A percentile compares a stretch with the other conserved stretches of the same genome.
These are phyloP conservation scores for Fusarium tuaranense DNA, from an alignment of 2,329 filamentous ascomycete species.

Conservation along the genomic window DNA sequence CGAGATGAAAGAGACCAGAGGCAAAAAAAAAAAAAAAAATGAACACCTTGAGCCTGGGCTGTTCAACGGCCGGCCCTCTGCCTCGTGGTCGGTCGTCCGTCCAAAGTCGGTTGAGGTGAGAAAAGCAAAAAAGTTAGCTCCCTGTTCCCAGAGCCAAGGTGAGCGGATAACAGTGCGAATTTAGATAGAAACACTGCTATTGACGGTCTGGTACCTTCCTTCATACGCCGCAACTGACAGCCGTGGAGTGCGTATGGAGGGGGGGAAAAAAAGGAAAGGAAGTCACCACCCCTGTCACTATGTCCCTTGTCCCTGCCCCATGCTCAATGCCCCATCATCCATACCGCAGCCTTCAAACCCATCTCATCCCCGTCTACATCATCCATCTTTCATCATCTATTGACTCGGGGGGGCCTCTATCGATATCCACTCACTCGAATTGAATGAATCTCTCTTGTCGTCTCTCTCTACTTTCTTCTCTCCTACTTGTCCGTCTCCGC, in stretches of 20 bases:
- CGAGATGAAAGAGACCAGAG: neutral
- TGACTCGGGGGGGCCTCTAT: neutral
- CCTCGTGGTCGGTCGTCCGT: neutral
- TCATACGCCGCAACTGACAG: slow-evolving; percentile 39
- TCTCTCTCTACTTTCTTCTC: neutral
- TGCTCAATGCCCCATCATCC: slow-evolving; percentile 43
- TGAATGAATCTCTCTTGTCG: slow-evolving; percentile 4
- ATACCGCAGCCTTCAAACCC: slow-evolving; percentile 21
- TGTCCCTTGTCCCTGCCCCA: slow-evolving; percentile 43
- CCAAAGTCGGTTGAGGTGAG: neutral
- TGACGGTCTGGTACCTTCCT: slow-evolving; percentile 18
- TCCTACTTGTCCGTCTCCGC: slow-evolving; percentile 4
- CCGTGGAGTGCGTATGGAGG: slow-evolving; percentile 26
- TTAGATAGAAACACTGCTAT: slow-evolving; percentile 2
- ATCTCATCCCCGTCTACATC: slow-evolving; percentile 31
- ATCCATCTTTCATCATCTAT: slow-evolving; percentile 33
- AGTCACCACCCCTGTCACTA: slow-evolving; percentile 28
- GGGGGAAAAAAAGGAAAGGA: slow-evolving; percentile 19
- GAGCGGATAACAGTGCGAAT: neutral
- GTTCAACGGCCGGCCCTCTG: slow-evolving; percentile 24
- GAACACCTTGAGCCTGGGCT: neutral
- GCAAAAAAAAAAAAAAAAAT: neutral
- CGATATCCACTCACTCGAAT: slow-evolving; percentile 17
- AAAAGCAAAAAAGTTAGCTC: slow-evolving; percentile 26
- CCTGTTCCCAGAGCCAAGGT: neutral